phyloP scores from a whole-genome alignment of 2,329 filamentous ascomycete species.

The Cercospora zeae-maydis region DNA sequence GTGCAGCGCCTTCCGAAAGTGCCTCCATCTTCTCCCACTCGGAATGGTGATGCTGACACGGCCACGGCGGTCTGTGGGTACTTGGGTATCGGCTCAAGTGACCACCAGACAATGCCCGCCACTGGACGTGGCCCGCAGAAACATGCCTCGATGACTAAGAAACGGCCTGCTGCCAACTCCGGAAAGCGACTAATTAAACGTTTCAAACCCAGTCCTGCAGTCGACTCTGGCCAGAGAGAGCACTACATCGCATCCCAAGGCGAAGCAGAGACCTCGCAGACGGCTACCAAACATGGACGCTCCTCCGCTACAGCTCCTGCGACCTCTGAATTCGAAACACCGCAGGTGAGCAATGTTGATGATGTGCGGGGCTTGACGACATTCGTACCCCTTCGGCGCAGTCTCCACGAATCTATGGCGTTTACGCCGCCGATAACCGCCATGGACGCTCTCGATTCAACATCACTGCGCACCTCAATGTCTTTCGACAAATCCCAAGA shows the following conservation, averaged over 20 bases:
- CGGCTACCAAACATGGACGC: background rate
- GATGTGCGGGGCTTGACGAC: background rate
- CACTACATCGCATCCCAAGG: background rate
- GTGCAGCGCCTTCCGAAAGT: background rate
- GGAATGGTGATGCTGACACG: background rate
- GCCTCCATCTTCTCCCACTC: background rate
- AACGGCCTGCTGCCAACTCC: slow-evolving; percentile 10
- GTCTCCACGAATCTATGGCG: slow-evolving; percentile 10
- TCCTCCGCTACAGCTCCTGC: background rate
- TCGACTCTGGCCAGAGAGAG: background rate
- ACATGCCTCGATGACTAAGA: slow-evolving; percentile 18
- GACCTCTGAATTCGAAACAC: background rate
- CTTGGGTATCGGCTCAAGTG: slow-evolving; percentile 2
- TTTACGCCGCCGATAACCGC: slow-evolving; percentile 20
- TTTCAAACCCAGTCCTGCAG: slow-evolving; percentile 13
- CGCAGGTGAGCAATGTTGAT: background rate
- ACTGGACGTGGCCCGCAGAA: slow-evolving; percentile 17
- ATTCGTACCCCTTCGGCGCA: background rate
- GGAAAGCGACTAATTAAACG: slow-evolving; percentile 15
- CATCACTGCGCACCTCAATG: slow-evolving; percentile 20
- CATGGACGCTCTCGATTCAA: slow-evolving; percentile 26
- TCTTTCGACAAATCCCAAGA: slow-evolving; percentile 17
- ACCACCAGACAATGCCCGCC: background rate
- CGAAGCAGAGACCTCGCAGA: background rate
- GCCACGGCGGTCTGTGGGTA: slow-evolving; percentile 15